Evolutionary conservation across 2,329 filamentous ascomycete genomes (phyloP).

Genomic region (Trichoderma sp.): DNA sequence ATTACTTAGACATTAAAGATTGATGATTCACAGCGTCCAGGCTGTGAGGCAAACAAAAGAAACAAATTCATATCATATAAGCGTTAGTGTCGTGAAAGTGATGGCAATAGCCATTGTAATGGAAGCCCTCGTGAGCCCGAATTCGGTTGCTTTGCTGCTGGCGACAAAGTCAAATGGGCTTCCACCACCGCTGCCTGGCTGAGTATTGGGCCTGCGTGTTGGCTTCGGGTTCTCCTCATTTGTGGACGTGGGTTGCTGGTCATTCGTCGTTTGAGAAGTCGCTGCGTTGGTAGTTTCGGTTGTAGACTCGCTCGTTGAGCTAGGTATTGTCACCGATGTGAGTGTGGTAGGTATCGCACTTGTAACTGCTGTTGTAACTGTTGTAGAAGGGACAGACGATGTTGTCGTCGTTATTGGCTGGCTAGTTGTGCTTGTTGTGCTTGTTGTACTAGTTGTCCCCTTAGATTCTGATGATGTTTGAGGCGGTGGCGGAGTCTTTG

Average conservation of each 20-base stretch:
- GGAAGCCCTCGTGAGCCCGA: background rate
- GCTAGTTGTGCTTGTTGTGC: background rate
- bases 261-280: background rate
- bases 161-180: constrained; percentile 26
- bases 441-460: background rate
- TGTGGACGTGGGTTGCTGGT: background rate
- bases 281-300: background rate
- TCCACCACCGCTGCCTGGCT: constrained; percentile 25
- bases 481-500: background rate
- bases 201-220: constrained; percentile 8
- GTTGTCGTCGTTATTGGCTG: background rate
- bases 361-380: background rate
- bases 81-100: background rate
- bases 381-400: background rate
- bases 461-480: background rate
- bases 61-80: background rate
- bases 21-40: background rate
- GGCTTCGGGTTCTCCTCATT: background rate
- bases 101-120: background rate
- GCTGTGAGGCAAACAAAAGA: background rate
- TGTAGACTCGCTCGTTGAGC: background rate
- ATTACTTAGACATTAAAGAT: constrained; percentile 8
- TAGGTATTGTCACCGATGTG: background rate
- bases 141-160: background rate
- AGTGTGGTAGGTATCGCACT: background rate